phyloP scores from a whole-genome alignment of 352 stramenopile species.

The Phytophthora fragariae region DNA sequence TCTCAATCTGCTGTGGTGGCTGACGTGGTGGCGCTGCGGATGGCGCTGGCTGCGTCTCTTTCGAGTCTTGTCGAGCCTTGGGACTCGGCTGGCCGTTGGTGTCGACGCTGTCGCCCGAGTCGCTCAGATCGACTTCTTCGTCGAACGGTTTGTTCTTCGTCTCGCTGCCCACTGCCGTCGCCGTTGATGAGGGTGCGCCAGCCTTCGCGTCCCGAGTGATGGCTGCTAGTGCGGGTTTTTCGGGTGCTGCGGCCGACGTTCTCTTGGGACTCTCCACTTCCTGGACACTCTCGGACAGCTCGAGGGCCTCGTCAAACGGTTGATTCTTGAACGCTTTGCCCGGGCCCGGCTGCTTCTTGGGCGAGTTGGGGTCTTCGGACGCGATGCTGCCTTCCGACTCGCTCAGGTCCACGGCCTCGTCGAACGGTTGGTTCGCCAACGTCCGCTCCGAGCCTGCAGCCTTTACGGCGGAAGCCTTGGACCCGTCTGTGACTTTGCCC shows the following conservation, averaged over 20 bases:
- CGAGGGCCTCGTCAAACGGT: slow-evolving; percentile 84
- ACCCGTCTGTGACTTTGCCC: slow-evolving; percentile 46
- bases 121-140: slow-evolving; percentile 87
- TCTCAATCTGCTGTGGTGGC: slow-evolving; percentile 21
- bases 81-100: slow-evolving; percentile 80
- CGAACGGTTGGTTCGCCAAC: slow-evolving; percentile 85
- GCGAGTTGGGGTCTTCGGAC: slow-evolving; percentile 61
- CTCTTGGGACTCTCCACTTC: slow-evolving; percentile 75
- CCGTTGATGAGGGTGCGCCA: neutral
- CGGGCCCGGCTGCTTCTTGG: slow-evolving; percentile 51
- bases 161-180: slow-evolving; percentile 41
- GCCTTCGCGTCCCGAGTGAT: slow-evolving; percentile 14
- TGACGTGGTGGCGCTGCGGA: slow-evolving; percentile 18
- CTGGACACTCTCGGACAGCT: slow-evolving; percentile 83
- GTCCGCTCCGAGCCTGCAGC: slow-evolving; percentile 51
- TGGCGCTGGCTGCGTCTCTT: slow-evolving; percentile 18
- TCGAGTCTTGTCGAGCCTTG: slow-evolving; percentile 34
- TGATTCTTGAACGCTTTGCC: slow-evolving; percentile 67
- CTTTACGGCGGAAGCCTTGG: slow-evolving; percentile 20
- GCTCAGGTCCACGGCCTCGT: slow-evolving; percentile 89
- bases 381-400: slow-evolving; percentile 76
- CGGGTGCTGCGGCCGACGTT: slow-evolving; percentile 10
- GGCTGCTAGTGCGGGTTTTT: slow-evolving; percentile 17
- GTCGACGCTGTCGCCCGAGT: slow-evolving; percentile 87
- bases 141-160: slow-evolving; percentile 90